These are phyloP conservation scores for Plasmopara viticola DNA, from an alignment of 352 stramenopile species.

Conservation along the genomic window DNA sequence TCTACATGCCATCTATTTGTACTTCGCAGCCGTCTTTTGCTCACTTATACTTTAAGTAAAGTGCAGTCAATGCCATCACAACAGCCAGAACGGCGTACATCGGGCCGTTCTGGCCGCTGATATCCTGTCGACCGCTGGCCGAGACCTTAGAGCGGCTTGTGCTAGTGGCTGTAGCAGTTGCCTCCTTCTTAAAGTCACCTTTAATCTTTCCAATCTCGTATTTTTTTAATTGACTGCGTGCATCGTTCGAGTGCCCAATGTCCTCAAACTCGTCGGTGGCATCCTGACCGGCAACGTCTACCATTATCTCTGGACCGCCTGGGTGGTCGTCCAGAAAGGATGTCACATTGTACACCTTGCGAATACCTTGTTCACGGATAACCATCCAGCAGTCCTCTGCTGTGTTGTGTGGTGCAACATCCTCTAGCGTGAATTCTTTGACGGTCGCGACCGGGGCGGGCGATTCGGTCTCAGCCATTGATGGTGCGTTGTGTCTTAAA, in stretches of 20 bases:
- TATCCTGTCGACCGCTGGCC: slow-evolving; percentile 46
- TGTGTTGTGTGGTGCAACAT: slow-evolving; percentile 86
- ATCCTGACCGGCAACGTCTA: slow-evolving; percentile 92
- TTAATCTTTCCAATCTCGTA: slow-evolving; percentile 90
- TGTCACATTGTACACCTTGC: slow-evolving; percentile 97
- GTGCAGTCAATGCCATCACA: slow-evolving; percentile 38
- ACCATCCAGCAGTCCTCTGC: slow-evolving; percentile 85
- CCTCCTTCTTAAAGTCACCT: slow-evolving; percentile 51
- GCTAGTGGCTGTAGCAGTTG: slow-evolving; percentile 7
- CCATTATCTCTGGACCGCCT: slow-evolving; percentile 96
- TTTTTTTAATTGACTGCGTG: slow-evolving; percentile 89
- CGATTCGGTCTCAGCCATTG: too few species aligned
- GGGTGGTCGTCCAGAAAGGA: slow-evolving; percentile 98
- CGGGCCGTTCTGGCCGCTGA: slow-evolving; percentile 50
- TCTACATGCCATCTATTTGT: slow-evolving; percentile 7
- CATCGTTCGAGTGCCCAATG: slow-evolving; percentile 97
- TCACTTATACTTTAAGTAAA: slow-evolving; percentile 60
- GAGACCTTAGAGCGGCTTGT: slow-evolving; percentile 15
- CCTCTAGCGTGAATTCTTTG: slow-evolving; percentile 90
- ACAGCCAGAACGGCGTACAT: slow-evolving; percentile 48
- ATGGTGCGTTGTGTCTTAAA: too few species aligned
- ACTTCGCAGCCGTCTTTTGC: background rate
- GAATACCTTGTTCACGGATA: slow-evolving; percentile 54
- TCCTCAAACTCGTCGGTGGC: slow-evolving; percentile 93
- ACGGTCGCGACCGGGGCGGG: background rate